A percentile compares a stretch with the other conserved stretches of the same genome.
Conservation (phyloP, 768 basidiomycete genomes). For the Termitomyces titanicus region DNA sequence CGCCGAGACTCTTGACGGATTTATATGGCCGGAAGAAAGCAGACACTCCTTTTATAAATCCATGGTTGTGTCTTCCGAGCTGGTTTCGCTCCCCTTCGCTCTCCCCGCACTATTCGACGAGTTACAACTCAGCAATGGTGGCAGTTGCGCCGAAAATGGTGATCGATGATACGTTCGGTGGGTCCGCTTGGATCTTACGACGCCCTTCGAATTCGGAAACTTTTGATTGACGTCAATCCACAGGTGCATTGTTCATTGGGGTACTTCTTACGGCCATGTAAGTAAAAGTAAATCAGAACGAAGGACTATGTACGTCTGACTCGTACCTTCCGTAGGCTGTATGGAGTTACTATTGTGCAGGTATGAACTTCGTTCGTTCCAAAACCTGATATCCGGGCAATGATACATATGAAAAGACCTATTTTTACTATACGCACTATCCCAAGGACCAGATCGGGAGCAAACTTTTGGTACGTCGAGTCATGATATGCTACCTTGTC, state of each 20-base stretch:
- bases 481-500: not conserved
- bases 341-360: constrained; percentile 34
- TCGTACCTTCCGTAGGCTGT: constrained; percentile 21
- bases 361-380: constrained; percentile 6
- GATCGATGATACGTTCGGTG: constrained; percentile 23
- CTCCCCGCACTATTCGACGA: not conserved
- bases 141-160: not conserved
- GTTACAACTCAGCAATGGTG: constrained; percentile 1
- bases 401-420: constrained; percentile 21
- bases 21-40: not conserved
- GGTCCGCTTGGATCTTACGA: not conserved
- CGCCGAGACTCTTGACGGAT: not conserved
- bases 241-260: constrained; percentile 24
- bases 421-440: constrained; percentile 31
- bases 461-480: constrained; percentile 23
- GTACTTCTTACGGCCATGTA: constrained; percentile 31
- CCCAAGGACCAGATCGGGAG: constrained; percentile 23
- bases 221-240: constrained; percentile 4
- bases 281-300: constrained; percentile 2
- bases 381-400: not conserved
- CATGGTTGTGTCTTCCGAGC: not conserved
- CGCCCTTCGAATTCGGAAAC: not conserved
- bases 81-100: not conserved
- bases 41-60: not conserved
- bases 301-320: not conserved